Evolutionary conservation across 2,329 filamentous ascomycete species (phyloP), one percentile per base, ranked within the genome.

Genomic region (Cryphonectria parasitica): DNA sequence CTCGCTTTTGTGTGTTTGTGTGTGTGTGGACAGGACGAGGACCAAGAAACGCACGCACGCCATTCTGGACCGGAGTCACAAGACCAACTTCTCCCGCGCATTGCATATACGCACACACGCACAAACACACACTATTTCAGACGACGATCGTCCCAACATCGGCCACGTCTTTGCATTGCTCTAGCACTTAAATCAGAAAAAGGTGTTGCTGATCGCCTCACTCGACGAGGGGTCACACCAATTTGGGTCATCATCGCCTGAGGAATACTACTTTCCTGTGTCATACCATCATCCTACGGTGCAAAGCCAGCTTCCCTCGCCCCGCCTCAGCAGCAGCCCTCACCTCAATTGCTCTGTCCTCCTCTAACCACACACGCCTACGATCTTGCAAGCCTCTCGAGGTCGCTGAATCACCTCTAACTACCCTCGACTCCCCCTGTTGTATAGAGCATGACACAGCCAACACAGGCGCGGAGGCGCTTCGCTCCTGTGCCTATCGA

Each of bases 401-500:
- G n/a, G 10, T 19, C 58, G 39, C 60, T 58, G 54, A 61, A 19
- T 36, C 34, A 8, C 62, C 3, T 11, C 7, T 13, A 49, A n/a
- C 22, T n/a, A n/a, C 22, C 31, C 28, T 31, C 69, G 43, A 39
- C 31, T 34, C 8, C 34, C 63, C 15, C 49, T 25, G 63, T 52
- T 45, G 63, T 49, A 49, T 49, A 56, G 63, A 69, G 28, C 73
- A 85, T 84, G 83, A 77, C 80, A 68, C 79, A 77, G 70, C 72
- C 75, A 54, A 75, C 80, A 74, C 80, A 82, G 74, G 80, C 84
- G 66, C 83, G 84, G 74, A 84, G 87, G 77, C 88, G 88, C 75
- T 93, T 93, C 81, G 85, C 83, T 58, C 90, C 91, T 45, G 86
- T 92, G 68, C 91, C 91, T 22, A 88, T 94, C 74, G 92, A 94